These are phyloP conservation scores for Mediolabrus comicus DNA, from an alignment of 108 stramenopile species.

Conservation along the genomic window DNA sequence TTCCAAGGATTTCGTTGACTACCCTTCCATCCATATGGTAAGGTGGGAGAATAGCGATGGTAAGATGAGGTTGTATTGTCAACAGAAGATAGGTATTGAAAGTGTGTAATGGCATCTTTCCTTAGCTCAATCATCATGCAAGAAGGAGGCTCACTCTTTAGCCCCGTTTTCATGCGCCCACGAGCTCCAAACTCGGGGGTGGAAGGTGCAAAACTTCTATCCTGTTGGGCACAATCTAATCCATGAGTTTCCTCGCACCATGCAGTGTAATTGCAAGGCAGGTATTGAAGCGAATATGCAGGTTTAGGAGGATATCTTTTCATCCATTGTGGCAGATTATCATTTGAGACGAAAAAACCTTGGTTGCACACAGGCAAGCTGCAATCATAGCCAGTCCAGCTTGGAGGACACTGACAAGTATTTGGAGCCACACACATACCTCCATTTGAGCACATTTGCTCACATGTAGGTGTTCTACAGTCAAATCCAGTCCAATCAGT, in stretches of 20 bases:
- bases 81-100: constrained; percentile 55
- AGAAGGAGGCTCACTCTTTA: constrained; percentile 23
- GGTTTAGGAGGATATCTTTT: neutral
- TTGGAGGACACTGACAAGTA: constrained; percentile 79
- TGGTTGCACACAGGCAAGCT: constrained; percentile 78
- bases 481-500: constrained; percentile 72
- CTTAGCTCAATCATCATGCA: constrained; percentile 73
- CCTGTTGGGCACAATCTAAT: constrained; percentile 73
- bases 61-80: constrained; percentile 44
- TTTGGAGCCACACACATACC: constrained; percentile 82
- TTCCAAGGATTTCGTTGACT: constrained; percentile 46
- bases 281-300: constrained; percentile 52
- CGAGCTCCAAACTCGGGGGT: constrained; percentile 34
- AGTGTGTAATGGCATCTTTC: constrained; percentile 48
- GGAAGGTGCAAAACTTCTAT: neutral
- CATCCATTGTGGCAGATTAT: constrained; percentile 18
- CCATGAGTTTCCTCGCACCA: constrained; percentile 84
- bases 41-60: constrained; percentile 49
- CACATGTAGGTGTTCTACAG: constrained; percentile 77
- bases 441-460: constrained; percentile 66
- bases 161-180: constrained; percentile 49
- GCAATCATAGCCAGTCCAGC: constrained; percentile 79
- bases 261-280: constrained; percentile 57
- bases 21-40: constrained; percentile 58
- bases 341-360: constrained; percentile 65